Evolutionary conservation across 768 basidiomycete species (phyloP), one percentile per base, ranked within the genome.

Genomic region (Termitomyces sp.): DNA sequence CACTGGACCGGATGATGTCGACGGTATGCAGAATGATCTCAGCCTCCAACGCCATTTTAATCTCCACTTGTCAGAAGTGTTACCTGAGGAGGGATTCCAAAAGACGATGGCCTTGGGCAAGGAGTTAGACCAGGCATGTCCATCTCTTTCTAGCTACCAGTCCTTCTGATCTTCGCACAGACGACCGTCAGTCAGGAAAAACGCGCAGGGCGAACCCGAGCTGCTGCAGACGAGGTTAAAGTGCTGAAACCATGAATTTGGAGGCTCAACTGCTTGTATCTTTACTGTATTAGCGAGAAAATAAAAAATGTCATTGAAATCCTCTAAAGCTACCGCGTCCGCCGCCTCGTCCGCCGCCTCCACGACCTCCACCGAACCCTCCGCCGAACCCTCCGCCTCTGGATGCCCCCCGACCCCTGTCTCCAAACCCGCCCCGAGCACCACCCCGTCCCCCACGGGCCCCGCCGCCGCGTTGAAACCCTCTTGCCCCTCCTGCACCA

Each of bases 51-150:
- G 8, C 5, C 13, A 10, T 29, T 44, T 37, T 59, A 2, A 64
- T 29, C 34, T 34, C 37, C 39, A 13, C 22, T 46, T 39, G 36
- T 27, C 20, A 62, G 61, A 57, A 43, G 5, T 39, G 27, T 32
- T 57, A 14, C 56, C 58, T 27, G 68, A 71, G 55, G 65, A 69
- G 46, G 67, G 60, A 9, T 64, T 74, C 34, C 68, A 67, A n/a
- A 70, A 75, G 57, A 69, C 78, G 3, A 63, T 71, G 34, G 72
- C 79, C 4, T 58, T 81, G 43, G 72, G 73, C 3, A 72, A 82
- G 34, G 78, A 81, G 59, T 68, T 86, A 16, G 72, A 74, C 27
- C 84, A 87, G 72, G 86, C 83, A 55, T 12, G 75, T 65, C 32
- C 18, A 9, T 32, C 27, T 27, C 18, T 26, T 43, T 47, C 18